Percentiles rank a stretch among this genome's conserved stretches.
Conservation (phyloP, 805 yeast genomes). For the Wickerhamiella azyma region DNA sequence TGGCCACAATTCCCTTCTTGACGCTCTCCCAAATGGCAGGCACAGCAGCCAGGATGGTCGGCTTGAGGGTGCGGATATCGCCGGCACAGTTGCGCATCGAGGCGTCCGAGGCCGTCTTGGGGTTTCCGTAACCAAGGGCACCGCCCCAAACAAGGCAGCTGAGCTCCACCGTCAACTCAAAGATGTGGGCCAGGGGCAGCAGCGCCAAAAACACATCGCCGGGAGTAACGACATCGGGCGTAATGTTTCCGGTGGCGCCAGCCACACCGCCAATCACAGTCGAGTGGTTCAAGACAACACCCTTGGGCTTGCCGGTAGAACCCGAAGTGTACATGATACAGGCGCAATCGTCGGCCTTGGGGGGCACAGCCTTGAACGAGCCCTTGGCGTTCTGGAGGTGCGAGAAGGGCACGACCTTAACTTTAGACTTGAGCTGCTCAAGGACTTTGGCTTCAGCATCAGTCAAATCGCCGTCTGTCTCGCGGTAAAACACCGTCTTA, state of each 20-base stretch:
- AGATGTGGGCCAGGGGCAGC: conserved; percentile 91
- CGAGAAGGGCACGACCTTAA: conserved; percentile 47
- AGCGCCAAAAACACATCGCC: conserved; percentile 72
- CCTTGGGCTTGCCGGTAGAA: conserved; percentile 75
- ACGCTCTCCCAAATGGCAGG: conserved; percentile 97
- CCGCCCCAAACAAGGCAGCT: conserved; percentile 80
- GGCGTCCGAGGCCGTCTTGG: conserved; percentile 74
- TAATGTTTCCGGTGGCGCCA: conserved; percentile 60
- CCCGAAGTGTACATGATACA: conserved; percentile 85
- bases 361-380: conserved; percentile 32
- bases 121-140: conserved; percentile 76
- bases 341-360: conserved; percentile 45
- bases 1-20: conserved; percentile 77
- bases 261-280: conserved; percentile 74
- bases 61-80: conserved; percentile 75
- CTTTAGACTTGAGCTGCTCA: conserved; percentile 40
- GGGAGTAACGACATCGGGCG: conserved; percentile 34
- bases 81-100: conserved; percentile 77
- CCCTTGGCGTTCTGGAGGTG: conserved; percentile 46
- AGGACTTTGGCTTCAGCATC: conserved; percentile 47
- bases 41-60: conserved; percentile 94
- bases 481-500: conserved; percentile 59
- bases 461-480: conserved; percentile 33
- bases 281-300: conserved; percentile 54
- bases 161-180: conserved; percentile 82